A percentile compares a stretch with the other conserved stretches of the same genome.
phyloP scores from a whole-genome alignment of 139 green algal species.

The Chlorella sorokiniana region DNA sequence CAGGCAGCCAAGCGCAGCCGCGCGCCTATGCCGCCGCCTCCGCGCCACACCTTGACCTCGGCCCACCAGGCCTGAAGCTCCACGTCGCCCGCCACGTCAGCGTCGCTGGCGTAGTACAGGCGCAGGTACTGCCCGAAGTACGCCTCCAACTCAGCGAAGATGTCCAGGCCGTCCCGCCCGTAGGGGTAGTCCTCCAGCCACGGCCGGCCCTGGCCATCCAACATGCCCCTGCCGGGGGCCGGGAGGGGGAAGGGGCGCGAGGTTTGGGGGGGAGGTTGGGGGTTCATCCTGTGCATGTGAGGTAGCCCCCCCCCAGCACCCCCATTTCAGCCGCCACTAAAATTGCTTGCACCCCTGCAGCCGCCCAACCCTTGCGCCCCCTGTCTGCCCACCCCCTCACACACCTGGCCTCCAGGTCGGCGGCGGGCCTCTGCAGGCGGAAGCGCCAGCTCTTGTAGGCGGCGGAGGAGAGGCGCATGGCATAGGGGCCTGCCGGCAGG shows the following conservation, averaged over 20 bases:
- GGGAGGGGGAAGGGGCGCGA: no score
- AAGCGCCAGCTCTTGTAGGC: conserved; percentile 38
- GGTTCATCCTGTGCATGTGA: not conserved
- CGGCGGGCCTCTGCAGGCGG: not conserved
- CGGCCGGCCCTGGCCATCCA: not conserved
- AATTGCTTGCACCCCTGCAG: no score
- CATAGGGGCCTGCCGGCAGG: not conserved
- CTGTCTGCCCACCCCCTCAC: not conserved
- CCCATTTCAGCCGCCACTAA: no score
- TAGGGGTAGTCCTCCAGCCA: conserved; percentile 54
- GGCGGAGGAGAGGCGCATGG: conserved; percentile 31
- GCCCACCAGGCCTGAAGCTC: conserved; percentile 57
- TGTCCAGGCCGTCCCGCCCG: conserved; percentile 31
- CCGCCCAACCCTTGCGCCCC: no score
- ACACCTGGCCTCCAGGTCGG: conserved; percentile 36
- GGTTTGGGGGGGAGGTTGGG: not conserved
- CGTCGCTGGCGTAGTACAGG: conserved; percentile 47
- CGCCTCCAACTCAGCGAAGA: conserved; percentile 34
- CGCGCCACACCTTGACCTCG: conserved; percentile 27
- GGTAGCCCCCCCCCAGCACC: no score
- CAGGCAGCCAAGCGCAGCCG: no score
- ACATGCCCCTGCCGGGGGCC: not conserved
- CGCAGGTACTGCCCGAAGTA: conserved; percentile 36
- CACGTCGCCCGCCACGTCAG: conserved; percentile 39
- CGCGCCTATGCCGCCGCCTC: no score